phyloP scores from a whole-genome alignment of 2,329 filamentous ascomycete genomes.

The Furcasterigmium furcatum region DNA sequence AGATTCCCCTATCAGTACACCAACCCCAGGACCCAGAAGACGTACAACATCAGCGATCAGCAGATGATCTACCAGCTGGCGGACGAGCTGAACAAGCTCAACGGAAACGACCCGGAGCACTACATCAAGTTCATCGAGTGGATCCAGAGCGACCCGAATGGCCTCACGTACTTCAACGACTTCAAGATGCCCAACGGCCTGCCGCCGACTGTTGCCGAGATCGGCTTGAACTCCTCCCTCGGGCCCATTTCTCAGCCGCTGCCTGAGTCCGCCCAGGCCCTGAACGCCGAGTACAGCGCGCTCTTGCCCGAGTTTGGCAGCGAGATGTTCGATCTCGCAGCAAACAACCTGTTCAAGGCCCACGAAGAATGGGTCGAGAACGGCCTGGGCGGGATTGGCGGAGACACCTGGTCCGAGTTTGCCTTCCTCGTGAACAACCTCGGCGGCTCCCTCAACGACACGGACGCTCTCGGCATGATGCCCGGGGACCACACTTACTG shows the following conservation, averaged over 20 bases:
- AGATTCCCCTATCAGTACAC: constrained; percentile 54
- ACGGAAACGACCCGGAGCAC: constrained; percentile 43
- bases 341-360: constrained; percentile 39
- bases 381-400: constrained; percentile 35
- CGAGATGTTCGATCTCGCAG: constrained; percentile 31
- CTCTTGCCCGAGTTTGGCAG: constrained; percentile 23
- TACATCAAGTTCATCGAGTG: constrained; percentile 61
- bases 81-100: constrained; percentile 56
- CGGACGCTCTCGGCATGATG: constrained; percentile 31
- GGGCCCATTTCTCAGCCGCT: not conserved
- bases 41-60: constrained; percentile 58
- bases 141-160: constrained; percentile 54
- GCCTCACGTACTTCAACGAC: constrained; percentile 44
- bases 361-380: constrained; percentile 33
- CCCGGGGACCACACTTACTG: constrained; percentile 8
- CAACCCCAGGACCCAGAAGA: constrained; percentile 50
- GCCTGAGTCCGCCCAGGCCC: constrained; percentile 8
- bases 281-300: constrained; percentile 32
- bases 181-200: constrained; percentile 46
- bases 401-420: constrained; percentile 65
- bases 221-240: constrained; percentile 39
- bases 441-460: constrained; percentile 48
- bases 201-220: constrained; percentile 48
- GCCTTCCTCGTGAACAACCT: constrained; percentile 59
- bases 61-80: constrained; percentile 63